phyloP scores from a whole-genome alignment of 78 protist species.

The Dictyostelium citrinum region DNA sequence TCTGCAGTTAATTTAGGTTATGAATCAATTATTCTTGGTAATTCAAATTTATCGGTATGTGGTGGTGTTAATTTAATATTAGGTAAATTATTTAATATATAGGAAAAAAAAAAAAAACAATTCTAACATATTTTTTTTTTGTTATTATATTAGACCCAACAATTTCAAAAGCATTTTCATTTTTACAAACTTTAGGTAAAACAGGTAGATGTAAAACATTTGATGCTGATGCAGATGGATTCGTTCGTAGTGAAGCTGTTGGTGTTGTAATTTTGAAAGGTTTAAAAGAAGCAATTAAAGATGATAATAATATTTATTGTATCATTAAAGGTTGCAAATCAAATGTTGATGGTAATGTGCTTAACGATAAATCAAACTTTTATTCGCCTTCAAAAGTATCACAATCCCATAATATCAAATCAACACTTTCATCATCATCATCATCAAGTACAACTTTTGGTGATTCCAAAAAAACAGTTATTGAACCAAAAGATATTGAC shows the following conservation, averaged over 20 bases:
- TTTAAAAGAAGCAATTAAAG: slow-evolving; percentile 4
- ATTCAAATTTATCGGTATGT: slow-evolving; percentile 65
- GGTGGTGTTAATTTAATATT: background rate
- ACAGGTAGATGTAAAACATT: slow-evolving; percentile 74
- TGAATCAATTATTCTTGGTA: background rate
- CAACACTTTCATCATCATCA: too few species aligned
- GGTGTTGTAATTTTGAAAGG: slow-evolving; percentile 69
- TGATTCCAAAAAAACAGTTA: background rate
- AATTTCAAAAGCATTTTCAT: background rate
- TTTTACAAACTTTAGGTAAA: background rate
- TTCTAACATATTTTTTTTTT: background rate
- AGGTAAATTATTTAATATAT: too few species aligned
- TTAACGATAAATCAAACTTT: background rate
- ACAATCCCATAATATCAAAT: slow-evolving; percentile 3
- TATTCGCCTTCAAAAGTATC: background rate
- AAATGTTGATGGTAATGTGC: slow-evolving; percentile 14
- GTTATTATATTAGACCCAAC: background rate
- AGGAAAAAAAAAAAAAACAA: too few species aligned
- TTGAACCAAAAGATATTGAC: background rate
- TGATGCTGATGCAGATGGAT: slow-evolving; percentile 89
- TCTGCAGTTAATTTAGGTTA: too few species aligned
- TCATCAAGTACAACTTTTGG: too few species aligned
- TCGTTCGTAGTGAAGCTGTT: slow-evolving; percentile 82
- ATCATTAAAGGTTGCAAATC: background rate
- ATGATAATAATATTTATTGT: background rate